These are phyloP conservation scores for Populus pruinosa DNA, from an alignment of 345 rosid species.

Conservation along the genomic window DNA sequence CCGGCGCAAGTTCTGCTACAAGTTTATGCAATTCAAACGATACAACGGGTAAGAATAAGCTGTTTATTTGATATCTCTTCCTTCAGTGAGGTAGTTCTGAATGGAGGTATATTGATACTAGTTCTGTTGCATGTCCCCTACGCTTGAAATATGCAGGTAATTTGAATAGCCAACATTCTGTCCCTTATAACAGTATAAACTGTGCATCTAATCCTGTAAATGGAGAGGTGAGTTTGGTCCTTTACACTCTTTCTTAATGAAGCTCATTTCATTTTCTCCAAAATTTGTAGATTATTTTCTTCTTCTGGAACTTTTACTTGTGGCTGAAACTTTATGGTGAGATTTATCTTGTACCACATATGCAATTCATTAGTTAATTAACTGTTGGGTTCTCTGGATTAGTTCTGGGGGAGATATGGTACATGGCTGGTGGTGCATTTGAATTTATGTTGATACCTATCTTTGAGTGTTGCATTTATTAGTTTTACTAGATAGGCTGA, in stretches of 20 bases:
- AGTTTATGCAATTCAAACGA: conserved; percentile 27
- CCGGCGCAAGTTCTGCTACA: conserved; percentile 5
- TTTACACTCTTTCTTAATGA: background rate
- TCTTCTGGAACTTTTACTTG: background rate
- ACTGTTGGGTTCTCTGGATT: background rate
- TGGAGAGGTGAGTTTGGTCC: conserved; percentile 37
- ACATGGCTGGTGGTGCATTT: background rate
- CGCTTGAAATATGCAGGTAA: conserved; percentile 29
- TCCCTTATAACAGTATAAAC: conserved; percentile 11
- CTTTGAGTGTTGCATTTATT: background rate
- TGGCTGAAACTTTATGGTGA: background rate
- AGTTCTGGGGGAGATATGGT: background rate
- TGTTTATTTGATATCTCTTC: conserved; percentile 4
- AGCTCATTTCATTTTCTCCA: conserved; percentile 3
- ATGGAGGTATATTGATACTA: conserved; percentile 11
- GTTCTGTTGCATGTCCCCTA: conserved; percentile 12
- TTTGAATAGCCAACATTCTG: conserved; percentile 25
- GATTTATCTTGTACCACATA: background rate
- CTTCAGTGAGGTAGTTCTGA: conserved; percentile 5
- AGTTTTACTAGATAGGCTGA: background rate
- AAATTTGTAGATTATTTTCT: background rate
- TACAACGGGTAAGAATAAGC: conserved; percentile 27
- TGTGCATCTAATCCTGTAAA: conserved; percentile 12
- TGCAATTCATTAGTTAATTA: background rate
- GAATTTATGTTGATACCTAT: background rate